Evolutionary conservation across 2,329 filamentous ascomycete species (phyloP), one percentile per base, ranked within the genome.

Genomic region (Ceratocystis alfenasii): DNA sequence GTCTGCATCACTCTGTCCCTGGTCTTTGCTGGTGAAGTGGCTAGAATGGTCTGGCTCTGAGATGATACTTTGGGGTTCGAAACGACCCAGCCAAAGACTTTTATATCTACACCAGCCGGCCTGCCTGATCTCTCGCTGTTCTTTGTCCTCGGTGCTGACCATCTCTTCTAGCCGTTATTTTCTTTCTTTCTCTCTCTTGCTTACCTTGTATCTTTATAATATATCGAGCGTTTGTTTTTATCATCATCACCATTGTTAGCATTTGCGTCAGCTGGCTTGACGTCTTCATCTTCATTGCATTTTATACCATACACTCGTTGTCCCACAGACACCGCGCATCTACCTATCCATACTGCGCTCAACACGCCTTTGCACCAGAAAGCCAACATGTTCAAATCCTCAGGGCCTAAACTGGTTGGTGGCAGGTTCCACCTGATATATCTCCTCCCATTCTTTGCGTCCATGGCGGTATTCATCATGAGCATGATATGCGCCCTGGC

Each of bases 401-500:
- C 10, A 67, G 8, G 28, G 22, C 36, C 41, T 65, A 67, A 65
- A n/a, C 60, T 63, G 10, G 48, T 63, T 48, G 62, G 62, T 41
- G 64, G 62, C 36, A 63, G 66, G 28, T 50, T 71, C 66, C 68
- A 72, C 66, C 71, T 75, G 46, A 66, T 72, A 48, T 70, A 75
- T 44, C 67, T 77, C 41, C 46, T 77, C 22, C 77, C 76, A 62
- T 66, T 78, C 68, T 69, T 73, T 30, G 69, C 77, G 48, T 73
- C 74, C 67, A 70, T 77, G 53, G 73, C 74, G 69, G 74, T 72
- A 45, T 74, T 78, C 66, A 71, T 78, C 46, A 73, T 78, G 20
- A 73, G 74, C 17, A 73, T 74, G 55, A 71, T 78, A n/a, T 72
- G 73, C 62, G 73, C 78, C 33, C 76, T 77, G 68, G 73, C 77